Percentiles rank a stretch among this genome's conserved stretches.
These are phyloP conservation scores for Westerdykella ornata DNA, from an alignment of 2,329 filamentous ascomycete genomes.

Conservation along the genomic window DNA sequence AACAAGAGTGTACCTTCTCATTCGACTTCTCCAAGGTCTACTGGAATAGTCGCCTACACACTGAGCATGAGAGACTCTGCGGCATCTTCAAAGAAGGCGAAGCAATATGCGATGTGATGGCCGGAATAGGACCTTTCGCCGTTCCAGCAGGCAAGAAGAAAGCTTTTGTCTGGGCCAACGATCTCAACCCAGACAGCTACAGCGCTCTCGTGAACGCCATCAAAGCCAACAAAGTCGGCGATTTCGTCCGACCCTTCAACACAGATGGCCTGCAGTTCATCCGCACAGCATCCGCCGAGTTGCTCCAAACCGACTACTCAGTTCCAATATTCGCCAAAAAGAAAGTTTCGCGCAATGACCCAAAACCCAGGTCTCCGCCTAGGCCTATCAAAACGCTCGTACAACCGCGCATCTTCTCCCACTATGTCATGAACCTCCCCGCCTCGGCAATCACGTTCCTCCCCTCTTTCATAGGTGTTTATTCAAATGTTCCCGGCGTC, in stretches of 20 bases:
- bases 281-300: slow-evolving; percentile 55
- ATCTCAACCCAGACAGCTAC: slow-evolving; percentile 88
- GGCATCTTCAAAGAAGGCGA: slow-evolving; percentile 72
- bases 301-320: slow-evolving; percentile 46
- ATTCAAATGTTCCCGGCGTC: slow-evolving; percentile 49
- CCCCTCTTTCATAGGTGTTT: slow-evolving; percentile 68
- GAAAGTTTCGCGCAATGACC: slow-evolving; percentile 18
- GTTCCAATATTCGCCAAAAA: slow-evolving; percentile 37
- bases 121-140: slow-evolving; percentile 91
- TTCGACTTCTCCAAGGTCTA: slow-evolving; percentile 97
- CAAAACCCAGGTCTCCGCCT: slow-evolving; percentile 14
- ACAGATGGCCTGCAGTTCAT: slow-evolving; percentile 79
- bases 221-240: slow-evolving; percentile 66
- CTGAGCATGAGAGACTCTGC: slow-evolving; percentile 78
- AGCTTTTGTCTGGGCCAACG: slow-evolving; percentile 94
- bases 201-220: slow-evolving; percentile 64
- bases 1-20: slow-evolving; percentile 76
- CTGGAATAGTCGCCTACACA: slow-evolving; percentile 90
- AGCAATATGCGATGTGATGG: slow-evolving; percentile 94
- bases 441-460: slow-evolving; percentile 84
- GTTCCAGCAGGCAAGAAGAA: slow-evolving; percentile 82
- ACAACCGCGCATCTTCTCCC: slow-evolving; percentile 71
- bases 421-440: slow-evolving; percentile 97
- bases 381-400: slow-evolving; percentile 34
- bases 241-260: slow-evolving; percentile 72